phyloP scores from a whole-genome alignment of 148 eudicot genomes.

The Chenopodium album region DNA sequence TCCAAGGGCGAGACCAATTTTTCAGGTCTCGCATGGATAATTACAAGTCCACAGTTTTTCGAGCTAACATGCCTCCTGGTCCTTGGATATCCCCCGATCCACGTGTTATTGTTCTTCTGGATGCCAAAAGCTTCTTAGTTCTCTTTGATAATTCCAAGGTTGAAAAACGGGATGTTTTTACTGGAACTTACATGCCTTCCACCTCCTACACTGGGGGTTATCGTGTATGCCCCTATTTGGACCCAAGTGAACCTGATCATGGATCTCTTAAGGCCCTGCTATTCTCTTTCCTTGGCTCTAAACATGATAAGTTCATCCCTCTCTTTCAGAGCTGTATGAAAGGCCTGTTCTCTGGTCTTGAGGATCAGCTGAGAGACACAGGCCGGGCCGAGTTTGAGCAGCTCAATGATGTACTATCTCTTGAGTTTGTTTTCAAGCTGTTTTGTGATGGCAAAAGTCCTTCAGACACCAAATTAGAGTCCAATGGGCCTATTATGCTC shows the following conservation, averaged over 20 bases:
- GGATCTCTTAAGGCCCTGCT: constrained; percentile 35
- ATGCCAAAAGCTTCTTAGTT: constrained; percentile 49
- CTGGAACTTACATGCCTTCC: constrained; percentile 70
- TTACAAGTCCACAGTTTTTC: constrained; percentile 56
- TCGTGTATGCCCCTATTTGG: constrained; percentile 59
- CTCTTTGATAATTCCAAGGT: constrained; percentile 68
- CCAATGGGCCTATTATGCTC: too few relatives aligned
- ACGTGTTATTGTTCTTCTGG: constrained; percentile 54
- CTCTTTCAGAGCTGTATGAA: constrained; percentile 27
- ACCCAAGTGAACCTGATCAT: constrained; percentile 60
- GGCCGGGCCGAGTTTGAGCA: constrained; percentile 33
- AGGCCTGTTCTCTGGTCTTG: constrained; percentile 36
- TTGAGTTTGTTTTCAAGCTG: constrained; percentile 47
- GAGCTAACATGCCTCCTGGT: constrained; percentile 78
- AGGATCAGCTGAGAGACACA: constrained; percentile 15
- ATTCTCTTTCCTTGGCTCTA: constrained; percentile 28
- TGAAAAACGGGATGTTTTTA: constrained; percentile 55
- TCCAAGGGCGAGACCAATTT: constrained; percentile 52
- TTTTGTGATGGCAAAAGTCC: constrained; percentile 40
- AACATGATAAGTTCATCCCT: constrained; percentile 34
- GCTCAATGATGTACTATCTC: constrained; percentile 36
- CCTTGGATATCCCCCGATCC: constrained; percentile 50
- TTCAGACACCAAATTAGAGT: constrained; percentile 4
- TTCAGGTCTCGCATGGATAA: constrained; percentile 48
- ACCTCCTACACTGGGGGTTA: constrained; percentile 51